Conservation (phyloP, 148 eudicot species). For the Fagopyrum esculentum region DNA sequence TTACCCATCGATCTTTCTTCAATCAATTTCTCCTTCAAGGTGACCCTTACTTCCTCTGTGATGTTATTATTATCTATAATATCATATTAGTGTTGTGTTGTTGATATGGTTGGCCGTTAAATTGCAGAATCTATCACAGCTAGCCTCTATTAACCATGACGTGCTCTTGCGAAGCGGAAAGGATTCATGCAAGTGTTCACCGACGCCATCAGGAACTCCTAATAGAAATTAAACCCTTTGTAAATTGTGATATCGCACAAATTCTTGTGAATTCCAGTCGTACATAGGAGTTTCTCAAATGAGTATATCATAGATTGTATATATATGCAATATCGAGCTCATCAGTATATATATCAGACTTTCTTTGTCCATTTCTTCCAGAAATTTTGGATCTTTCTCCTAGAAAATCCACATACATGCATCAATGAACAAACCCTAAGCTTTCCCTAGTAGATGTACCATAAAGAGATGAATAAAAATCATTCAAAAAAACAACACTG, state of each 20-base stretch:
- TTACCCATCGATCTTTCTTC: conserved; percentile 40
- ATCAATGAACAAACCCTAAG: conserved; percentile 1
- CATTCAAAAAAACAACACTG: background rate
- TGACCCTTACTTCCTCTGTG: conserved; percentile 14
- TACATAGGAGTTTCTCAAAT: conserved; percentile 5
- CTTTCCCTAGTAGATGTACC: conserved; percentile 7
- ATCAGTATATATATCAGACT: conserved; percentile 6
- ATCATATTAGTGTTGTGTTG: background rate
- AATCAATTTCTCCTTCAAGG: conserved; percentile 71
- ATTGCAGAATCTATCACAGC: conserved; percentile 56
- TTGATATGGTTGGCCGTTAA: background rate
- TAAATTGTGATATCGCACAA: background rate
- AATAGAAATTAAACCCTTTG: background rate
- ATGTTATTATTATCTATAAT: background rate
- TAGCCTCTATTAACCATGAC: conserved; percentile 66
- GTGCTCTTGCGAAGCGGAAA: conserved; percentile 47
- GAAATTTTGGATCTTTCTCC: background rate
- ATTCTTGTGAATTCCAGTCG: background rate
- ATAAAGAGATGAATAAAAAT: background rate
- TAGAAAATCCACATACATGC: background rate
- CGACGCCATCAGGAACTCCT: background rate
- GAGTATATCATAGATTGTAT: background rate
- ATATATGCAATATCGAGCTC: background rate
- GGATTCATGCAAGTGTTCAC: conserved; percentile 15
- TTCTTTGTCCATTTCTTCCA: background rate